Conservation (phyloP, 2,329 filamentous ascomycete species). For the Cladophialophora immunda region DNA sequence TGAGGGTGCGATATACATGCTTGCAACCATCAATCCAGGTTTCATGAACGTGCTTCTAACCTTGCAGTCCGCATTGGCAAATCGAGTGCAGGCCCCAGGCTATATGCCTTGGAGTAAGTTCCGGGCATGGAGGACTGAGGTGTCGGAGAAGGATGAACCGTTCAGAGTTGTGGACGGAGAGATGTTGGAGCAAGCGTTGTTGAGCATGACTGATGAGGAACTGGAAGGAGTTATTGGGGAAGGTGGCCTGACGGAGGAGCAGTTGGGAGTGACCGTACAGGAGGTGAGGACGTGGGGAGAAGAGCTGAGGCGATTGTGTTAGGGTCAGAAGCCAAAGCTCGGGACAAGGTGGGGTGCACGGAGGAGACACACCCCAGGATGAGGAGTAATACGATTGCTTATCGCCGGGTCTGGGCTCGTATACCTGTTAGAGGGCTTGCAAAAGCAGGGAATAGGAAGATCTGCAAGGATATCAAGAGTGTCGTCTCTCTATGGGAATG, state of each 20-base stretch:
- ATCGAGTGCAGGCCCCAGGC: slow-evolving; percentile 73
- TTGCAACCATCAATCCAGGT: slow-evolving; percentile 73
- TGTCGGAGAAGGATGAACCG: slow-evolving; percentile 76
- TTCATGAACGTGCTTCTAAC: slow-evolving; percentile 83
- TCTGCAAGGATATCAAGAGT: no score
- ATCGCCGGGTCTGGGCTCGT: background rate
- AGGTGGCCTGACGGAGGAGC: slow-evolving; percentile 31
- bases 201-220: slow-evolving; percentile 71
- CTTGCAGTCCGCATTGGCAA: slow-evolving; percentile 76
- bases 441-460: background rate
- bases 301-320: slow-evolving; percentile 40
- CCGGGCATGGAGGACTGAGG: slow-evolving; percentile 80
- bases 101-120: slow-evolving; percentile 79
- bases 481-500: no score
- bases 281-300: slow-evolving; percentile 39
- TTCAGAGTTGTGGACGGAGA: slow-evolving; percentile 93
- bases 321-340: slow-evolving; percentile 7
- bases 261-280: slow-evolving; percentile 34
- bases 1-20: slow-evolving; percentile 91
- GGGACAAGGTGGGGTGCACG: background rate
- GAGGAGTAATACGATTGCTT: background rate
- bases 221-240: slow-evolving; percentile 64
- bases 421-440: background rate
- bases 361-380: background rate
- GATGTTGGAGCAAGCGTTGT: slow-evolving; percentile 78